A percentile compares a stretch with the other conserved stretches of the same genome.
These are phyloP conservation scores for Asterochloris erici DNA, from an alignment of 139 green algal species.

Conservation along the genomic window DNA sequence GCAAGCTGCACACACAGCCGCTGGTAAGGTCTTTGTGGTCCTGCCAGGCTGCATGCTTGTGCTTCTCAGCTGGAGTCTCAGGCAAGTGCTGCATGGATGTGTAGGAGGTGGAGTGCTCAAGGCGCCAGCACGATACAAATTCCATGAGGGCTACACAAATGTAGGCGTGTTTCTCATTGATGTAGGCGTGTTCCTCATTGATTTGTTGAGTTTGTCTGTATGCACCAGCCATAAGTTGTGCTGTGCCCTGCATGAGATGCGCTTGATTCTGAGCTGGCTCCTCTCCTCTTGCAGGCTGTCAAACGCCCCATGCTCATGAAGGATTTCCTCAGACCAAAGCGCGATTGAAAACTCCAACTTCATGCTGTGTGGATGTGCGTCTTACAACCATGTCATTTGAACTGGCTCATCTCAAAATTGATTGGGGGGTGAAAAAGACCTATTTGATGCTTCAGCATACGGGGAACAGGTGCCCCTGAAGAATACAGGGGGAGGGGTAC, in stretches of 20 bases:
- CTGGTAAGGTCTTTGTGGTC: background rate
- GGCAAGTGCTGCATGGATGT: background rate
- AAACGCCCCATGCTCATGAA: constrained; percentile 73
- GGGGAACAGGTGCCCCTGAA: background rate
- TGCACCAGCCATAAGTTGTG: too few relatives aligned
- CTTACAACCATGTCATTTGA: too few relatives aligned
- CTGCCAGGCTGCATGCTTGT: background rate
- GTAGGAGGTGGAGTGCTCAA: background rate
- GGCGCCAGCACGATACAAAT: constrained; percentile 72
- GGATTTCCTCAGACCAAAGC: constrained; percentile 55
- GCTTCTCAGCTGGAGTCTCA: background rate
- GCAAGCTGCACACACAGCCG: constrained; percentile 9
- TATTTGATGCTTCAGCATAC: background rate
- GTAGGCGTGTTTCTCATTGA: too few relatives aligned
- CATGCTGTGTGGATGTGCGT: too few relatives aligned
- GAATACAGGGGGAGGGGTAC: too few relatives aligned
- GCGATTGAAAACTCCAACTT: background rate
- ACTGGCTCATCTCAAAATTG: constrained; percentile 2
- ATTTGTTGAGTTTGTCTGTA: too few relatives aligned
- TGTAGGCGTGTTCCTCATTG: background rate
- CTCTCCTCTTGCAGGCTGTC: constrained; percentile 47
- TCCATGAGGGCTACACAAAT: constrained; percentile 93
- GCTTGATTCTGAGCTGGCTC: too few relatives aligned
- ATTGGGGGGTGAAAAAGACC: background rate
- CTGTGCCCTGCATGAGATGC: too few relatives aligned